A percentile compares a stretch with the other conserved stretches of the same genome.
phyloP scores from a whole-genome alignment of 306 rosid species.

The Carpinus fangiana region DNA sequence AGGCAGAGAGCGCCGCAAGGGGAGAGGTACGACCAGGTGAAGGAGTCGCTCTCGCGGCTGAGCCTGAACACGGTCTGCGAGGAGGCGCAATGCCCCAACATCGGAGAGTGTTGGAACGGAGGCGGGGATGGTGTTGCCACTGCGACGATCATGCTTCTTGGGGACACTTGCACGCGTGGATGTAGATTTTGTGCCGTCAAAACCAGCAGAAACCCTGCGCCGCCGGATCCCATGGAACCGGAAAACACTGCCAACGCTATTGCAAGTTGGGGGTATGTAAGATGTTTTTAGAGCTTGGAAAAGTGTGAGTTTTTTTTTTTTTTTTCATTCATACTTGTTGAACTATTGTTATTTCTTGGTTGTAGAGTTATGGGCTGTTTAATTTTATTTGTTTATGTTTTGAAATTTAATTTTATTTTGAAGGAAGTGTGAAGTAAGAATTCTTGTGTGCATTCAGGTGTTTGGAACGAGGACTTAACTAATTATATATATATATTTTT shows the following conservation, averaged over 20 bases:
- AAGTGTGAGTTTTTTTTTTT: background rate
- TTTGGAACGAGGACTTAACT: background rate
- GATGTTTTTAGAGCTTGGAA: background rate
- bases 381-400: background rate
- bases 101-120: slow-evolving; percentile 99
- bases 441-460: background rate
- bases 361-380: background rate
- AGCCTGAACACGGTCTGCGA: slow-evolving; percentile 90
- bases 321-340: background rate
- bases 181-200: slow-evolving; percentile 97
- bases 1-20: slow-evolving; percentile 91
- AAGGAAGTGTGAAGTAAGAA: background rate
- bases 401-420: no score
- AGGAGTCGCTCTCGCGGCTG: slow-evolving; percentile 63
- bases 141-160: slow-evolving; percentile 95
- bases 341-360: background rate
- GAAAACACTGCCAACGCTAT: slow-evolving; percentile 78
- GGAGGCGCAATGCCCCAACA: slow-evolving; percentile 97
- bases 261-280: slow-evolving; percentile 86
- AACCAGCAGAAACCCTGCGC: slow-evolving; percentile 87
- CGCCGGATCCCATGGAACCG: slow-evolving; percentile 96
- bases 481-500: no score
- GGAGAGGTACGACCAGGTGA: slow-evolving; percentile 53
- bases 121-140: slow-evolving; percentile 93
- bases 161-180: slow-evolving; percentile 97